Evolutionary conservation across 257 asterid genomes (phyloP).

Genomic region (Echites panduratus): DNA sequence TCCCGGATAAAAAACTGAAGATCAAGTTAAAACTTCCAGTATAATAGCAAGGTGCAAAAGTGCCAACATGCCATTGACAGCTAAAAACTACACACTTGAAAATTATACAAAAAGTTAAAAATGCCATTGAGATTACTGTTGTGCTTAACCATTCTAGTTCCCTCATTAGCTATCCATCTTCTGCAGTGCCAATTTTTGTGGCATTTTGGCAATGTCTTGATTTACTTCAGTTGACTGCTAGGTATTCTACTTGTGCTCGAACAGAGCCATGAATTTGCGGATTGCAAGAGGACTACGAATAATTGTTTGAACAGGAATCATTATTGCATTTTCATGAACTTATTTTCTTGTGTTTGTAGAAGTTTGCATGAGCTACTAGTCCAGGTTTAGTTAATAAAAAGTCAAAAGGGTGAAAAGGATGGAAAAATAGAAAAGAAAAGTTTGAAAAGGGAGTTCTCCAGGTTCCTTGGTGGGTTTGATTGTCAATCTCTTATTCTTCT

Average conservation of each 20-base stretch:
- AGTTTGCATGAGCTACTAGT: background rate
- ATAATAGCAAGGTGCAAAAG: background rate
- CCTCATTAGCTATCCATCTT: background rate
- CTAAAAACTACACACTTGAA: background rate
- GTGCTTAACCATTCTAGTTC: background rate
- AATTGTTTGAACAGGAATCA: background rate
- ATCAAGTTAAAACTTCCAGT: background rate
- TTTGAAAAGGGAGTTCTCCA: background rate
- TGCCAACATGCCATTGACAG: background rate
- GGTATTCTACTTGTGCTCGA: background rate
- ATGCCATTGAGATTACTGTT: background rate
- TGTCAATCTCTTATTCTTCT: background rate
- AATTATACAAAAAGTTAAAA: background rate
- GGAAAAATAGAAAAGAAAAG: background rate
- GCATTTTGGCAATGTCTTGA: background rate
- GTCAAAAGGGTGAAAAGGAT: background rate
- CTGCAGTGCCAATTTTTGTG: background rate
- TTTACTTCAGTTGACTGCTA: background rate
- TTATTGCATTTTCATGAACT: background rate
- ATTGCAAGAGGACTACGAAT: background rate
- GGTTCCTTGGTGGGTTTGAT: background rate
- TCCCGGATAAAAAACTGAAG: no score
- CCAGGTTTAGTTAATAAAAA: no score
- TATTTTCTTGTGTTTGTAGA: background rate
- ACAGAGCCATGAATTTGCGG: background rate